Evolutionary conservation across 192 early-diverging fungal species (phyloP).

Genomic region (Thamnidium elegans): DNA sequence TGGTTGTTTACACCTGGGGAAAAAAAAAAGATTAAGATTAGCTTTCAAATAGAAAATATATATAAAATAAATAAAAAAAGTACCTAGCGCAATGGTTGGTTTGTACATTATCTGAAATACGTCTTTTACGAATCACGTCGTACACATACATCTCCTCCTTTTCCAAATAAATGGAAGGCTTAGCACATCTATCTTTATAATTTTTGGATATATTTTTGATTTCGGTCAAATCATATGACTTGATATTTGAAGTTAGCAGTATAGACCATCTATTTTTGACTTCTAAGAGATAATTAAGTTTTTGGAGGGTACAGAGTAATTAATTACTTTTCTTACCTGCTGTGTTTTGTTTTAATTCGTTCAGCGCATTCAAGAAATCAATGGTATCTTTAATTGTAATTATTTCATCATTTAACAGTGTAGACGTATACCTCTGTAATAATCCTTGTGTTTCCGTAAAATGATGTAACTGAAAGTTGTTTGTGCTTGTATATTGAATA

Average conservation of each 20-base stretch:
- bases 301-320: not conserved
- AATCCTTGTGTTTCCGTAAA: conserved; percentile 18
- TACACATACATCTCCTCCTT: not conserved
- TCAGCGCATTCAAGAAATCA: conserved; percentile 19
- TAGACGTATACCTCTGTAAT: conserved; percentile 12
- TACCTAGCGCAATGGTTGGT: conserved; percentile 3
- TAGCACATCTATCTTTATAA: conserved; percentile 15
- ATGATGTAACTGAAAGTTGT: conserved; percentile 10
- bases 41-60: not conserved
- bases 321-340: not conserved
- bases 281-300: not conserved
- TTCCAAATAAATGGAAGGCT: conserved; percentile 9
- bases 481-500: conserved; percentile 5
- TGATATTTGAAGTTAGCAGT: not conserved
- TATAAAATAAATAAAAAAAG: not conserved
- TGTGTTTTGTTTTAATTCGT: not conserved
- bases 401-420: conserved; percentile 14
- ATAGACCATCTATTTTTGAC: conserved; percentile 8
- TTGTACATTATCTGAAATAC: not conserved
- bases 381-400: conserved; percentile 25
- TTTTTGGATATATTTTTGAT: conserved; percentile 9
- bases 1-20: conserved; percentile 18
- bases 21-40: too few species aligned
- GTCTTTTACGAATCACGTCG: conserved; percentile 12
- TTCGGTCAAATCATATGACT: not conserved